A percentile compares a stretch with the other conserved stretches of the same genome.
These are phyloP conservation scores for Tetrapisispora nanseiensis DNA, from an alignment of 805 yeast genomes.

Conservation along the genomic window DNA sequence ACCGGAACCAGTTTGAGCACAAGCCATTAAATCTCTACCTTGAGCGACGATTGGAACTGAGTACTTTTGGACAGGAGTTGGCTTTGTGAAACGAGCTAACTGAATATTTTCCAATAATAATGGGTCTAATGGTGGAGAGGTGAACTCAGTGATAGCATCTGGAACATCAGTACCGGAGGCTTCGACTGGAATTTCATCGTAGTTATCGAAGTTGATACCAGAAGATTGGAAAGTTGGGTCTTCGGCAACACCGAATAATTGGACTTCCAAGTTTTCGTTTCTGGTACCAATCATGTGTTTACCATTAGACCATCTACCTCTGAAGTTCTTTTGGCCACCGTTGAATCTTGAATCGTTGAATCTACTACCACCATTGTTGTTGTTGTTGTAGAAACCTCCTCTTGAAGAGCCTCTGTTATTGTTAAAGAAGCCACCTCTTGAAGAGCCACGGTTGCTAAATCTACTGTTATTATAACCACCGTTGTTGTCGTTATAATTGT, in stretches of 20 bases:
- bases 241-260: slow-evolving; percentile 71
- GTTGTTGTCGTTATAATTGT: slow-evolving; percentile 16
- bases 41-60: slow-evolving; percentile 84
- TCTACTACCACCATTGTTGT: slow-evolving; percentile 28
- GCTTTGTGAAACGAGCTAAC: slow-evolving; percentile 84
- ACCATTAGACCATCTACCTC: slow-evolving; percentile 82
- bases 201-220: slow-evolving; percentile 97
- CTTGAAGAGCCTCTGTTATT: slow-evolving; percentile 22
- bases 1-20: slow-evolving; percentile 99
- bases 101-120: slow-evolving; percentile 79
- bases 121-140: slow-evolving; percentile 83
- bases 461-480: slow-evolving; percentile 14
- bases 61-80: slow-evolving; percentile 94
- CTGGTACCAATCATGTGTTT: slow-evolving; percentile 73
- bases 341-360: slow-evolving; percentile 18
- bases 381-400: slow-evolving; percentile 31
- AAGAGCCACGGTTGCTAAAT: slow-evolving; percentile 16
- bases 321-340: slow-evolving; percentile 38
- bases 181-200: slow-evolving; percentile 97
- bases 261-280: slow-evolving; percentile 61
- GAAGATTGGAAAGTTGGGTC: slow-evolving; percentile 70
- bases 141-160: slow-evolving; percentile 80
- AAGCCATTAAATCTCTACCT: slow-evolving; percentile 91
- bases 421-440: slow-evolving; percentile 24
- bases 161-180: slow-evolving; percentile 94